Evolutionary conservation across 1,139 yeast genomes (phyloP), one percentile per base, ranked within the genome.

Genomic region (Pichia terricola): DNA sequence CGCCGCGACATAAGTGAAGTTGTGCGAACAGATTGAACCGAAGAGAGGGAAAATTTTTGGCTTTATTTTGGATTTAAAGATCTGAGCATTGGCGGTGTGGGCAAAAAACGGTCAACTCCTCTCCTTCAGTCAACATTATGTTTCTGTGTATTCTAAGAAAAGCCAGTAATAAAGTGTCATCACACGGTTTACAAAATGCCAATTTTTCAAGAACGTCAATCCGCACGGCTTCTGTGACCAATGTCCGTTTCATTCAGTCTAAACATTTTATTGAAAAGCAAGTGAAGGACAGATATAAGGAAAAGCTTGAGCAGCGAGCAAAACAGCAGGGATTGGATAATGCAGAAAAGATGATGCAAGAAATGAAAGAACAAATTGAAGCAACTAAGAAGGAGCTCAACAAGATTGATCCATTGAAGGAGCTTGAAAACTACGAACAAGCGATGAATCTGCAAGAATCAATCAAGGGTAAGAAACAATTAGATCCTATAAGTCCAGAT

Each of bases 331-430:
- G 79, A 9, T 67, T 69, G 5, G 55, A 65, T 3, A 65, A 73
- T 37, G 66, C 85, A 3, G 79, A 78, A 9, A 85, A 84, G 48
- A 67, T 89, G 52, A 75, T 81, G 55, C 74, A 68, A 40, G 75
- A 74, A 53, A 64, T 83, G 50, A 78, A 80, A 54, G 83, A 78
- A 33, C 73, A 77, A 38, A 76, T 87, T 39, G 78, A 72, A 36
- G 60, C 63, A 35, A 75, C 70, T 46, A 81, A 78, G 61, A 69
- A 68, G 50, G 76, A 77, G 48, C 65, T 82, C 52, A 72, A 70
- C 58, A 73, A 70, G 45, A 65, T 81, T 16, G 95, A 86, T 58
- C 94, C 94, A 0, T 65, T 85, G 50, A 69, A 75, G 45, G 83
- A 81, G 52, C 63, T 84, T 9, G 81, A 79, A 53, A 77, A 74